Conservation (phyloP, 1,284 basidiomycete genomes). For the Stereum hirsutum region DNA sequence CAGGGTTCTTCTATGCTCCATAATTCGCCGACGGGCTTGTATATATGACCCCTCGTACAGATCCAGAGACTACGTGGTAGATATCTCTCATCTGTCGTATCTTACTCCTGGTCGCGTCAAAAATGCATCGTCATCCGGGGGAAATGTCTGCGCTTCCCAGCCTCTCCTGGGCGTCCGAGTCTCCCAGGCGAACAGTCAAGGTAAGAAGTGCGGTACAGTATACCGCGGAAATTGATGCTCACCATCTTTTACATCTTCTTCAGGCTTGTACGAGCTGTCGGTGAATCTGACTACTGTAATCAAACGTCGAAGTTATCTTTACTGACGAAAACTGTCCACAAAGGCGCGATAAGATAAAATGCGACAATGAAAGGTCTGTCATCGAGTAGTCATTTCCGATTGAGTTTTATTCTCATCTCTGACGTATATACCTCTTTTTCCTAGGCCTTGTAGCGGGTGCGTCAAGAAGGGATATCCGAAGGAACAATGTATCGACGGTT, state of each 20-base stretch:
- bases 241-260: background rate
- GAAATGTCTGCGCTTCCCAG: background rate
- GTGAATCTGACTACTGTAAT: background rate
- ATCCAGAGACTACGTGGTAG: background rate
- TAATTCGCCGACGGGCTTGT: background rate
- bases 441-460: slow-evolving; percentile 42
- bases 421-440: background rate
- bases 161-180: slow-evolving; percentile 2
- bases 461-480: slow-evolving; percentile 37
- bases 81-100: background rate
- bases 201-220: slow-evolving; percentile 17
- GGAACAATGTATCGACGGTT: slow-evolving; percentile 45
- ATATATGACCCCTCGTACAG: background rate
- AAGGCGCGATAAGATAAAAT: slow-evolving; percentile 4
- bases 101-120: slow-evolving; percentile 2
- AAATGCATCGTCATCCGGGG: too few relatives aligned
- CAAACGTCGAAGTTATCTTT: background rate
- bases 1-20: background rate
- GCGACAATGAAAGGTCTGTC: slow-evolving; percentile 4
- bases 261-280: slow-evolving; percentile 5
- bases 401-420: background rate
- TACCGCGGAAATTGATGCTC: background rate
- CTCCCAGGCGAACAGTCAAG: slow-evolving; percentile 35
- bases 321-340: background rate
- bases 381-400: background rate